Percentiles rank a stretch among this genome's conserved stretches.
Conservation (phyloP, 805 yeast species). For the Nakazawaea molendinolei region DNA sequence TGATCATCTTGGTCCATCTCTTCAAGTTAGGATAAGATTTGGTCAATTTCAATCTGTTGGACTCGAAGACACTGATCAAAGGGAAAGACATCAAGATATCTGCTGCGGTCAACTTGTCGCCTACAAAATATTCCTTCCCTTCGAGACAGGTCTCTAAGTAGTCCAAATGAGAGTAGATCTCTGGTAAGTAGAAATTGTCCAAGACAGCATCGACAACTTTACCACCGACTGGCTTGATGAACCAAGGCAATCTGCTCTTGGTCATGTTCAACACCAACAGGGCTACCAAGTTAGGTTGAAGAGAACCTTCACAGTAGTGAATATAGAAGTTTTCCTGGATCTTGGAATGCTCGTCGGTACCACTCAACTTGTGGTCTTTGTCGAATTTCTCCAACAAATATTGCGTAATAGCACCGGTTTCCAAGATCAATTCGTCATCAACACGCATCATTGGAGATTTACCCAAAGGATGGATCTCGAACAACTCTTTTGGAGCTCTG, state of each 20-base stretch:
- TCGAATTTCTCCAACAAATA: slow-evolving; percentile 48
- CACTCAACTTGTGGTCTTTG: slow-evolving; percentile 28
- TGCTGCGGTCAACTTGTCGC: slow-evolving; percentile 44
- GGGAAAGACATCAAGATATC: slow-evolving; percentile 52
- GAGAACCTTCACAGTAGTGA: slow-evolving; percentile 56
- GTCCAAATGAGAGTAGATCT: slow-evolving; percentile 32
- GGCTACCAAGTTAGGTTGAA: slow-evolving; percentile 36
- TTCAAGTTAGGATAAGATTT: slow-evolving; percentile 6
- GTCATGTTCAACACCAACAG: slow-evolving; percentile 28
- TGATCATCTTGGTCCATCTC: slow-evolving; percentile 3
- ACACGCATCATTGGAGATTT: slow-evolving; percentile 55
- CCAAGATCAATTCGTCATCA: slow-evolving; percentile 38
- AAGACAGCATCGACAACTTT: slow-evolving; percentile 39
- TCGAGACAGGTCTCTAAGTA: slow-evolving; percentile 34
- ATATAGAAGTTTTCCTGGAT: slow-evolving; percentile 43
- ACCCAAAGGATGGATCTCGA: slow-evolving; percentile 54
- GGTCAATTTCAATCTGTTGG: slow-evolving; percentile 1
- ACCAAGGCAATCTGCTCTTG: slow-evolving; percentile 38
- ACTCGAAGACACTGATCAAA: slow-evolving; percentile 9
- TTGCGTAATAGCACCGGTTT: slow-evolving; percentile 53
- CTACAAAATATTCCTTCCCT: slow-evolving; percentile 38
- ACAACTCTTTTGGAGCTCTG: slow-evolving; percentile 43
- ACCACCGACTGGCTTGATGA: slow-evolving; percentile 36
- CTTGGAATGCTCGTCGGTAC: slow-evolving; percentile 31
- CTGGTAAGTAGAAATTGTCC: slow-evolving; percentile 41